Evolutionary conservation across 208 protist species (phyloP), one percentile per base, ranked within the genome.

Genomic region (Acanthamoeba rhysodes): DNA sequence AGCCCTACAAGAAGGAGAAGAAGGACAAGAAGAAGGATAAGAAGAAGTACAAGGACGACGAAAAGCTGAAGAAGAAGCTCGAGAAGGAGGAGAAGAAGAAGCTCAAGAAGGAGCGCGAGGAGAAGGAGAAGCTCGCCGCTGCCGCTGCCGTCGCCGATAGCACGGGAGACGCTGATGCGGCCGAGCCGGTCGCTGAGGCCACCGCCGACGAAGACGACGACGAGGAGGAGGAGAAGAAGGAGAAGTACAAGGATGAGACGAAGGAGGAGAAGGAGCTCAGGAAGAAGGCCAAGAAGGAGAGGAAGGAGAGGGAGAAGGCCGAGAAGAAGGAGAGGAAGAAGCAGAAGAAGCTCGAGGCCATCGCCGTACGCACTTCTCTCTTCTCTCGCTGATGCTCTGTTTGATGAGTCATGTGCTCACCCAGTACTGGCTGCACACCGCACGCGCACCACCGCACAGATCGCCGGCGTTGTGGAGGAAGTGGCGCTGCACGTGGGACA

Each of bases 291-390:
- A 88, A 62, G 53, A 37, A 88, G 78, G 6, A 37, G 32, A 37
- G 57, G 78, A 88, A 62, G 32, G 22, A 59, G 45, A 50, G 76
- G 29, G 76, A 84, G n/a, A 50, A 55, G 22, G 34, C 34, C 24
- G 53, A 62, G 48, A 88, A 88, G 78, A 88, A 62, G 53, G 78
- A 88, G 48, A 88, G 32, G 53, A 62, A 88, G 78, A 53, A 41
- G 27, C 41, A 32, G 22, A 88, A 53, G 53, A 88, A 88, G 48
- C 45, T 45, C n/a, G 16, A 53, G 78, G n/a, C 4, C 7, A 1
- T 18, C n/a, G 48, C 20, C 32, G 41, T 68, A 68, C 27, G 62
- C 27, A 14, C 8, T 68, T 6, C 29, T 68, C 62, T 32, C 62
- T 64, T 6, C 62, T 68, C 3, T 32, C 62, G 2, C 18, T 66